These are phyloP conservation scores for Botrytis sinoallii DNA, from an alignment of 2,329 filamentous ascomycete genomes.

Conservation along the genomic window DNA sequence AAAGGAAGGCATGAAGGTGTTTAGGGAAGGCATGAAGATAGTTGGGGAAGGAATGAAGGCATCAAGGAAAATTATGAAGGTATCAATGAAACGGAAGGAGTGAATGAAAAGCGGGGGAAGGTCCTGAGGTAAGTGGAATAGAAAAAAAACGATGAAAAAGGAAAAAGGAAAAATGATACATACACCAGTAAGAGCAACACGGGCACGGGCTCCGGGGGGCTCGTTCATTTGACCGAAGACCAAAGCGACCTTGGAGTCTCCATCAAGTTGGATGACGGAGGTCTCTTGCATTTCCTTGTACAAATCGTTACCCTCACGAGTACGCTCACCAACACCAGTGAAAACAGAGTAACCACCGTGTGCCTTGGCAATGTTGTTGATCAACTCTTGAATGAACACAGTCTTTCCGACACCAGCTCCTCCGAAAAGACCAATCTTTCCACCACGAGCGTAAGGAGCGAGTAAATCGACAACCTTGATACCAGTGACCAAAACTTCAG, in stretches of 20 bases:
- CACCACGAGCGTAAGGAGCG: constrained; percentile 99
- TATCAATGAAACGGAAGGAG: no score
- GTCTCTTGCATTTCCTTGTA: constrained; percentile 99
- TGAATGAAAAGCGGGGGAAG: no score
- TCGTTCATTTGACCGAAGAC: constrained; percentile 99
- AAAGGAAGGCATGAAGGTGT: background rate
- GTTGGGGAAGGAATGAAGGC: background rate
- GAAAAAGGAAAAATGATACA: background rate
- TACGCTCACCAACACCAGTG: constrained; percentile 99
- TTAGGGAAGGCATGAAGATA: background rate
- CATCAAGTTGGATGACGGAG: constrained; percentile 97
- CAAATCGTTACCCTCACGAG: constrained; percentile 99
- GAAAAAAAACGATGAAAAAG: no score
- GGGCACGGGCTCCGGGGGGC: constrained; percentile 97
- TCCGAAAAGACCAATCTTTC: constrained; percentile 99
- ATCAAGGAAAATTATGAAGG: background rate
- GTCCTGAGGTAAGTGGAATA: no score
- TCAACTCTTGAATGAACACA: constrained; percentile 99
- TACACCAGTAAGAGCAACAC: constrained; percentile 90
- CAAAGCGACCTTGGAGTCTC: constrained; percentile 98
- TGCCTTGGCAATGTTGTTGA: constrained; percentile 99
- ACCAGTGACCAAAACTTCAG: constrained; percentile 96
- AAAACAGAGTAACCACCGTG: constrained; percentile 99
- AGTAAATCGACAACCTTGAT: constrained; percentile 99
- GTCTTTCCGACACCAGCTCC: constrained; percentile 99